These are phyloP conservation scores for Ehretia macrophylla DNA, from an alignment of 257 asterid genomes.

Conservation along the genomic window DNA sequence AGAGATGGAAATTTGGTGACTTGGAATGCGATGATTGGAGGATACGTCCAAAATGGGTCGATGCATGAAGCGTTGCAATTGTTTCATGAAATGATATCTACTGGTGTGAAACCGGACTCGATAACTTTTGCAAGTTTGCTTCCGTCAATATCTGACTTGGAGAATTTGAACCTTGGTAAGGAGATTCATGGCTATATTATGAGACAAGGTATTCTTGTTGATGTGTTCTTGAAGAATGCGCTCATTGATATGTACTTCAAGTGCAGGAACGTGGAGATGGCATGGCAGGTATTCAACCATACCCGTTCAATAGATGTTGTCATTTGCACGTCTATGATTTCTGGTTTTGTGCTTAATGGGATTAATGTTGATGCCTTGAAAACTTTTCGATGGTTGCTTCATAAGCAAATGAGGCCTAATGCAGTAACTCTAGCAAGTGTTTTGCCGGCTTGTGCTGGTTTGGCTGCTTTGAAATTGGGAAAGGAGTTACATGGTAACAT, in stretches of 20 bases:
- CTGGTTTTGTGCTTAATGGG: constrained; percentile 76
- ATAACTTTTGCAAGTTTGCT: constrained; percentile 79
- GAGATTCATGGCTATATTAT: constrained; percentile 66
- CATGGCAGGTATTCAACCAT: constrained; percentile 45
- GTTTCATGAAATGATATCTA: constrained; percentile 47
- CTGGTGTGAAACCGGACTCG: constrained; percentile 56
- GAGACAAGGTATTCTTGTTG: constrained; percentile 48
- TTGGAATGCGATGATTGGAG: constrained; percentile 87
- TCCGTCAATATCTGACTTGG: constrained; percentile 52
- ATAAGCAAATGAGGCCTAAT: constrained; percentile 62
- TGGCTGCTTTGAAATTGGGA: constrained; percentile 53
- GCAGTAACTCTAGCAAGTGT: constrained; percentile 79
- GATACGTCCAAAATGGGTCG: constrained; percentile 68
- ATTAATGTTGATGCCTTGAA: constrained; percentile 58
- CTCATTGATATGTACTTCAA: constrained; percentile 81
- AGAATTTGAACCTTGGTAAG: constrained; percentile 42
- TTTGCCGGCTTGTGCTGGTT: constrained; percentile 83
- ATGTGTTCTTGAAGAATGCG: constrained; percentile 76
- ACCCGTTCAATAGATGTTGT: constrained; percentile 56
- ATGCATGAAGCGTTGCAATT: constrained; percentile 50
- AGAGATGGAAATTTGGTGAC: constrained; percentile 39
- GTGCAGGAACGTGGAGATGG: constrained; percentile 59
- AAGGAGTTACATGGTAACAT: constrained; percentile 67
- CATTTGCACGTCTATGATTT: constrained; percentile 76
- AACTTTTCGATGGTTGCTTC: constrained; percentile 46